These are phyloP conservation scores for Schizophyllum amplum DNA, from an alignment of 1,284 basidiomycete species.

Conservation along the genomic window DNA sequence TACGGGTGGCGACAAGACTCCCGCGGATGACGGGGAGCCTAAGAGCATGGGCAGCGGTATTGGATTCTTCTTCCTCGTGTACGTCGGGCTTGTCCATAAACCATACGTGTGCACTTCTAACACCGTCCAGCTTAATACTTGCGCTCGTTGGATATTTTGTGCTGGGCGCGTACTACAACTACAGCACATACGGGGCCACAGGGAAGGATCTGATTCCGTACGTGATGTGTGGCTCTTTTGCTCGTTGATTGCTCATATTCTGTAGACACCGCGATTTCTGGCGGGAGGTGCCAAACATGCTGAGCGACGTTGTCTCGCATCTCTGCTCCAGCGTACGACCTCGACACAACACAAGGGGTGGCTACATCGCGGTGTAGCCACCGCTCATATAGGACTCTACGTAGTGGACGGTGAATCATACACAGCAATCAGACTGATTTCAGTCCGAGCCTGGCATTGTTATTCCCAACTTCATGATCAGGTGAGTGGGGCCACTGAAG, in stretches of 20 bases:
- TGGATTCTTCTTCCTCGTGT: conserved; percentile 81
- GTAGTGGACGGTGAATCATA: conserved; percentile 15
- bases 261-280: conserved; percentile 79
- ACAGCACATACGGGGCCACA: conserved; percentile 72
- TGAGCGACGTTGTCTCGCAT: conserved; percentile 67
- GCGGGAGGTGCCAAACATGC: conserved; percentile 79
- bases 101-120: conserved; percentile 3
- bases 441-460: no score
- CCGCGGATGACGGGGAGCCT: conserved; percentile 22
- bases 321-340: conserved; percentile 65
- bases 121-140: conserved; percentile 27
- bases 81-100: conserved; percentile 27
- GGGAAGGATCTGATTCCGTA: conserved; percentile 77
- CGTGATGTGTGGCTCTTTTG: conserved; percentile 21
- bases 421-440: no score
- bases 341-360: conserved; percentile 55
- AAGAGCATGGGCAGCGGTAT: conserved; percentile 61
- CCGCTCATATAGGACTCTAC: no score
- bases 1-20: conserved; percentile 10
- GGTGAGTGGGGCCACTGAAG: no score
- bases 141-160: conserved; percentile 62
- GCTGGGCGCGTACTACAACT: conserved; percentile 77
- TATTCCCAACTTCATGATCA: no score
- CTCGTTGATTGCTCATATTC: conserved; percentile 3
- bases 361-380: conserved; percentile 76